Base-by-base conservation (phyloP, 805 yeast species). In the Clavispora phyllophila region DNA sequence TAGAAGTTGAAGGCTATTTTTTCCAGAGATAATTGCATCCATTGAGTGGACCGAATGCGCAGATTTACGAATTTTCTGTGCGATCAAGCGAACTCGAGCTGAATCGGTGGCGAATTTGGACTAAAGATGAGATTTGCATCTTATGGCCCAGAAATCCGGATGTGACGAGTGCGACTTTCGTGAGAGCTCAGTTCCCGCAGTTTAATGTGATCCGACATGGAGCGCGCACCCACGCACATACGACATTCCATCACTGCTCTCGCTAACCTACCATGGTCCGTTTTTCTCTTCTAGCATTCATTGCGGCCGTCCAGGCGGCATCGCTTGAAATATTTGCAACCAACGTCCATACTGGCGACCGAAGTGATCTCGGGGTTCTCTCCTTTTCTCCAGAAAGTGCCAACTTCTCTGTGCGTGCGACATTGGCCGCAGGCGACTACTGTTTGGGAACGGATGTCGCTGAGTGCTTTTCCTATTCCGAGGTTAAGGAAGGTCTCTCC, bases 391-490 rank as follows among this genome's bases (percentile, higher is more conserved):
- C 19, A 8, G 33, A 29, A 29, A 13, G 12, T 10, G 33, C 20
- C n/a, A 9, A 5, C 3, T 29, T 55, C 39, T 20, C 32, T 22
- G 36, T 44, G 28, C 24, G 31, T 3, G 8, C 33, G 14, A 20
- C 25, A 14, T 4, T 43, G 9, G 38, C 36, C 5, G 29, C 18
- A 9, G 56, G 53, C 12, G 53, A 37, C 8, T 55, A 56, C 45
- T 62, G 66, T 38, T 37, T 66, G 36, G 71, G 73, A 10, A 65
- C 73, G 6, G 66, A 61, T 39, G 33, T 65, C 5, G 43, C 49
- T 6, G 63, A 56, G n/a, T 69, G 74, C 41, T 65, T 70, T 42
- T 44, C 58, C 5, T 58, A 52, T 20, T 44, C 40, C 29, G 50
- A 51, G 35, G 23, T 37, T 8, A 19, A 19, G 9, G 36, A 18